Evolutionary conservation across 345 rosid genomes (phyloP).

Genomic region (Balakata baccata): DNA sequence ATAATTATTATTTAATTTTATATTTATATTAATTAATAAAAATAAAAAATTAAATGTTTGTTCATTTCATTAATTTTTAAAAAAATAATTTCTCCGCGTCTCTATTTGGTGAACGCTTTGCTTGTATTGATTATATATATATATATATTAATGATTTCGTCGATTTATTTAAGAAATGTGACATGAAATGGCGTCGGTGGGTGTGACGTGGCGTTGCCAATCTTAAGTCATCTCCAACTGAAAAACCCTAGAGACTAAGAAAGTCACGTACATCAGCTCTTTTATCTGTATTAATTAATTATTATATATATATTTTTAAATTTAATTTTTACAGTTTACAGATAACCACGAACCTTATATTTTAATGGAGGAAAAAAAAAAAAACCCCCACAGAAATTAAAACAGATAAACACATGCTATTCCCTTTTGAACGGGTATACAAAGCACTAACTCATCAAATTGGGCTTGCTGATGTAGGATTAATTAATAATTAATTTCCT

Average conservation of each 20-base stretch:
- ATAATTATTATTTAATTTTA: too few relatives aligned
- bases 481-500: too few relatives aligned
- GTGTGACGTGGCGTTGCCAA: slow-evolving; percentile 29
- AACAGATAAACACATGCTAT: slow-evolving; percentile 23
- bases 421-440: slow-evolving; percentile 15
- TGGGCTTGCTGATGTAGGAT: slow-evolving; percentile 21
- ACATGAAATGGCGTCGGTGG: slow-evolving; percentile 17
- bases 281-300: not conserved
- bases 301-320: not conserved
- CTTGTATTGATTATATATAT: too few relatives aligned
- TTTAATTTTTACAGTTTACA: not conserved
- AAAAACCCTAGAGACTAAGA: too few relatives aligned
- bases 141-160: not conserved
- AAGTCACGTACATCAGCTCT: slow-evolving; percentile 13
- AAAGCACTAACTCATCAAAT: slow-evolving; percentile 6
- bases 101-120: too few relatives aligned
- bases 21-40: too few relatives aligned
- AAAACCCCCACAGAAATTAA: not conserved
- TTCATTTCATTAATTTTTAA: too few relatives aligned
- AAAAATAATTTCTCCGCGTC: too few relatives aligned
- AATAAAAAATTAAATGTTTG: too few relatives aligned
- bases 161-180: not conserved
- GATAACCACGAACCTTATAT: slow-evolving; percentile 25
- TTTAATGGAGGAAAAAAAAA: slow-evolving; percentile 6
- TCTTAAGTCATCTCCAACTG: slow-evolving; percentile 19